phyloP scores from a whole-genome alignment of 225 moss, liverwort and hornwort genomes.

The Sphagnum contortum region DNA sequence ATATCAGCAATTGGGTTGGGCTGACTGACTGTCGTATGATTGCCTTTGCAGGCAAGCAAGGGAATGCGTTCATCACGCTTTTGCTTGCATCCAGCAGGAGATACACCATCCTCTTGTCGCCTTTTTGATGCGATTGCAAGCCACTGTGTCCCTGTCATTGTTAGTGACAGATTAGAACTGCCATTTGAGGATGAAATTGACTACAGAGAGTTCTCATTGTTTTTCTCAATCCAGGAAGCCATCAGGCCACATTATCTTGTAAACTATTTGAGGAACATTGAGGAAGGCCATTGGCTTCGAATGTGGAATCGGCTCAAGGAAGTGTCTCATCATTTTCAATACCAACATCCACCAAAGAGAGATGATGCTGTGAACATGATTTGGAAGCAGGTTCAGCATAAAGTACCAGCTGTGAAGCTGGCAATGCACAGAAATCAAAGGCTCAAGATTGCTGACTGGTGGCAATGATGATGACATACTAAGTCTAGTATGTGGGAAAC shows the following conservation, averaged over 20 bases:
- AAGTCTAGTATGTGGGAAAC: too few relatives aligned
- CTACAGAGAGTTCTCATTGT: slow-evolving; percentile 62
- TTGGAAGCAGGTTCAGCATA: slow-evolving; percentile 63
- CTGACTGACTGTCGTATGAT: too few relatives aligned
- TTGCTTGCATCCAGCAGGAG: slow-evolving; percentile 80
- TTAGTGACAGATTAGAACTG: slow-evolving; percentile 82
- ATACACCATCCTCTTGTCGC: slow-evolving; percentile 85
- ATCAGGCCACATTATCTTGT: slow-evolving; percentile 47
- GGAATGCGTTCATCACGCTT: slow-evolving; percentile 70
- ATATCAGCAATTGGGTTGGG: too few relatives aligned
- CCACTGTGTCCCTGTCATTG: slow-evolving; percentile 79
- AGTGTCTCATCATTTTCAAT: slow-evolving; percentile 61
- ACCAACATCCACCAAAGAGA: slow-evolving; percentile 46
- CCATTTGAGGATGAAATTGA: slow-evolving; percentile 77
- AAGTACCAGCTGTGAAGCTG: slow-evolving; percentile 46
- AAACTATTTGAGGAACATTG: slow-evolving; percentile 28
- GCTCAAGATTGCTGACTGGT: slow-evolving; percentile 62
- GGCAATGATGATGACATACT: slow-evolving; percentile 4
- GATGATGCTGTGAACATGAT: slow-evolving; percentile 82
- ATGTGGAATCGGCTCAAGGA: slow-evolving; percentile 54
- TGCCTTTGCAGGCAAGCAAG: slow-evolving; percentile 37
- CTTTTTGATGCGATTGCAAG: slow-evolving; percentile 79
- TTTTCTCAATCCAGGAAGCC: slow-evolving; percentile 56
- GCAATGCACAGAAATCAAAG: slow-evolving; percentile 48
- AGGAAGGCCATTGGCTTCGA: slow-evolving; percentile 34